Evolutionary conservation across 2,329 filamentous ascomycete genomes (phyloP), one percentile per base, ranked within the genome.

Genomic region (Clarireedia sp.): DNA sequence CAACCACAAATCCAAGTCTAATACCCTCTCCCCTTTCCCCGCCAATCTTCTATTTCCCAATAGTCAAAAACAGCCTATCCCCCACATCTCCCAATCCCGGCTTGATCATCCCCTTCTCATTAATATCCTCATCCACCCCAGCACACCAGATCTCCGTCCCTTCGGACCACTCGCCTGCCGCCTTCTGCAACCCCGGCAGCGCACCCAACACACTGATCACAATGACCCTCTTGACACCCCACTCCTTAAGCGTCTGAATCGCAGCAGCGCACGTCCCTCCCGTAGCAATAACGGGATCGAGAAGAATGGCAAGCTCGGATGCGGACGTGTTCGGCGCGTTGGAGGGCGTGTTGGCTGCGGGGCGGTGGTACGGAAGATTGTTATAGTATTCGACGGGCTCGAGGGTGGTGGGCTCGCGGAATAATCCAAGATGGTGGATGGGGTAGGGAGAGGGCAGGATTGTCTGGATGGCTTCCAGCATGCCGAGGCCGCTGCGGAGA

Each of bases 331-430:
- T 76, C 45, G 73, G 73, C 44, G 69, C 64, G 38, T 63, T 58
- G 44, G 73, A 66, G 49, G 73, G 68, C 36, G 72, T 68, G 59
- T 73, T 74, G 46, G 67, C 66, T 3, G 62, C 51, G 29, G 75
- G 67, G 40, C 76, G 69, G 73, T 89, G 86, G 72, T 89, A 86
- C 37, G 90, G 90, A 19, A 96, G 84, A 72, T 96, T 96, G 78
- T 96, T 96, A 80, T 96, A 96, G 80, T 96, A 96, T 73, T 96
- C 91, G 57, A 96, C 91, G 3, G 91, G 90, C 66, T 90, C 83
- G 55, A 96, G 84, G 45, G 89, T 92, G 55, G 83, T 82, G 58
- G 87, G 89, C 70, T 96, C 91, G 68, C 91, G 89, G 78, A 92
- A 97, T 67, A 97, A 86, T 62, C 94, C 92, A 7, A 97, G 86